Conservation (phyloP, 495 filamentous ascomycete species). For the Neurospora sp. region DNA sequence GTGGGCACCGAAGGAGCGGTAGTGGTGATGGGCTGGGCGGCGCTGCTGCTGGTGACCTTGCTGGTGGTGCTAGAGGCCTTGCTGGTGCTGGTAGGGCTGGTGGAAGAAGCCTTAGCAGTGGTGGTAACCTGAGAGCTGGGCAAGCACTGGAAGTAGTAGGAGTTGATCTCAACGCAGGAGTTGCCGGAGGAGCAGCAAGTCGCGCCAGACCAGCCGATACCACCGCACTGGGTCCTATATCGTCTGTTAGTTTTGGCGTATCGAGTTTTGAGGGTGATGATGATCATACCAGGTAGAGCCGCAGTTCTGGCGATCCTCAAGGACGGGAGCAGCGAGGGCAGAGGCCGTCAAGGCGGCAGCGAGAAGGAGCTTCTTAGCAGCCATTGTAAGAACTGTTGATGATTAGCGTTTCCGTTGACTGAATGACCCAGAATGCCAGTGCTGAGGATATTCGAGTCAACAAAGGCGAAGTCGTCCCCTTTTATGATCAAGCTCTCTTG, state of each 20-base stretch:
- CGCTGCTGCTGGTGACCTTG: neutral
- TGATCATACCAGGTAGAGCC: constrained; percentile 21
- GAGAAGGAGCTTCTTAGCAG: constrained; percentile 18
- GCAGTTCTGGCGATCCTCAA: constrained; percentile 33
- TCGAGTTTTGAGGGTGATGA: neutral
- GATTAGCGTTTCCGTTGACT: neutral
- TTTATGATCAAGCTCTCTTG: neutral
- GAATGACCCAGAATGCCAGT: neutral
- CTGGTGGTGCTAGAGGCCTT: neutral
- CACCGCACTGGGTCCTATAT: constrained; percentile 40
- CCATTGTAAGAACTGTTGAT: constrained; percentile 13
- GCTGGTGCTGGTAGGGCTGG: constrained; percentile 8
- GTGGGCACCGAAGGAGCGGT: constrained; percentile 1
- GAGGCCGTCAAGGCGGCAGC: constrained; percentile 23
- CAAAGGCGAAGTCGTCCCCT: neutral
- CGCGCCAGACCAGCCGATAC: constrained; percentile 33
- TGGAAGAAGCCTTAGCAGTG: constrained; percentile 5
- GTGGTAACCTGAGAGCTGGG: constrained; percentile 16
- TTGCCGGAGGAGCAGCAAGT: constrained; percentile 37
- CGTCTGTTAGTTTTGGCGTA: neutral
- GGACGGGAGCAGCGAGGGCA: constrained; percentile 28
- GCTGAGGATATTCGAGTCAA: neutral
- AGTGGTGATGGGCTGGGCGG: neutral
- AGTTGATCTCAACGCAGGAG: constrained; percentile 32
- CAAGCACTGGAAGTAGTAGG: constrained; percentile 43